Percentiles rank a stretch among this genome's conserved stretches.
Conservation (phyloP, 129 eudicot genomes). For the Logfia minima region DNA sequence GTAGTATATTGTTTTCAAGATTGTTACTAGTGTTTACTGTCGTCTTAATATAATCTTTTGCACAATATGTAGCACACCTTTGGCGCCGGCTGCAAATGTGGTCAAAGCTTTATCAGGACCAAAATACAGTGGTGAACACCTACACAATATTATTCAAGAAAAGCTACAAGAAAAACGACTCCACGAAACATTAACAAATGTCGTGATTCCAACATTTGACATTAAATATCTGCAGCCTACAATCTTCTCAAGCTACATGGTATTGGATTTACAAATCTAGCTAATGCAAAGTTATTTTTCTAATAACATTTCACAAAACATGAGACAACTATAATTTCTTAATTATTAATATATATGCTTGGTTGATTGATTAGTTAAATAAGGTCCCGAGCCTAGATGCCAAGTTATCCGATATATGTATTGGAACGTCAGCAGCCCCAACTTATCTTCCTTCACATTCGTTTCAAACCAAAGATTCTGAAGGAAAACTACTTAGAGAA, state of each 20-base stretch:
- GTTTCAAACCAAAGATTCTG: conserved; percentile 30
- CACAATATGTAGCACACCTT: conserved; percentile 5
- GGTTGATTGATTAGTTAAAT: conserved; percentile 30
- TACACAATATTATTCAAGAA: conserved; percentile 35
- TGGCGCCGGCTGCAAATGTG: conserved; percentile 20
- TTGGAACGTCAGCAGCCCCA: conserved; percentile 70
- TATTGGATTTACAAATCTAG: conserved; percentile 1
- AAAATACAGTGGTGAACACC: conserved; percentile 46
- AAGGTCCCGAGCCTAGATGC: conserved; percentile 43
- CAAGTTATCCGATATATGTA: conserved; percentile 49
- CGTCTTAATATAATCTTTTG: too few relatives aligned
- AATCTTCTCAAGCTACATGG: conserved; percentile 56
- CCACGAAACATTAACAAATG: conserved; percentile 49
- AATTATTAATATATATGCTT: neutral
- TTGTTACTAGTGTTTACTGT: neutral
- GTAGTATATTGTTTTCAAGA: too few relatives aligned
- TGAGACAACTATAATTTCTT: neutral
- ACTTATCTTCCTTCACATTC: conserved; percentile 52
- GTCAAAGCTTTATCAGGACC: conserved; percentile 44
- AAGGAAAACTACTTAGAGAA: conserved; percentile 27
- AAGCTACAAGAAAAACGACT: conserved; percentile 28
- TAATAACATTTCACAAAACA: neutral
- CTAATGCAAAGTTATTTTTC: too few relatives aligned
- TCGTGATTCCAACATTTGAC: conserved; percentile 67
- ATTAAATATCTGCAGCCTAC: conserved; percentile 50